Conservation (phyloP, 345 rosid genomes). For the Erucastrum elatum region DNA sequence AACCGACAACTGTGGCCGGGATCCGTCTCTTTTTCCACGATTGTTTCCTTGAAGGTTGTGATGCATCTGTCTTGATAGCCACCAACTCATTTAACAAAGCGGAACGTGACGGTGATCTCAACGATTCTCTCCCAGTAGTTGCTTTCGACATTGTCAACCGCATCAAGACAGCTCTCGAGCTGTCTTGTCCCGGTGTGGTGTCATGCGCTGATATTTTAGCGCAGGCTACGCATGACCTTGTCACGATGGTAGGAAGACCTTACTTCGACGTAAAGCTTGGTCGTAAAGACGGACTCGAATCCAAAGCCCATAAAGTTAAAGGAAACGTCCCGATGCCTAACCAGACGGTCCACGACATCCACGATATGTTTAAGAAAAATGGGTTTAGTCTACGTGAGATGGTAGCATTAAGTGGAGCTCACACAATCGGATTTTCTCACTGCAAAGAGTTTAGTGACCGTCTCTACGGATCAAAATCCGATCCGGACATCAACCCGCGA, state of each 20-base stretch:
- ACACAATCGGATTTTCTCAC: too few relatives aligned
- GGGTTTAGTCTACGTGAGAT: too few relatives aligned
- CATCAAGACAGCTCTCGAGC: conserved; percentile 54
- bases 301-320: too few relatives aligned
- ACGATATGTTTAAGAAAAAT: too few relatives aligned
- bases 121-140: conserved; percentile 57
- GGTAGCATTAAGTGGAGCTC: too few relatives aligned
- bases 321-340: too few relatives aligned
- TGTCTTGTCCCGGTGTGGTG: conserved; percentile 56
- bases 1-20: conserved; percentile 62
- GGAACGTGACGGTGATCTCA: conserved; percentile 54
- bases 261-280: conserved; percentile 47
- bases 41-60: conserved; percentile 66
- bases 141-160: conserved; percentile 49
- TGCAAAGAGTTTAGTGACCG: too few relatives aligned
- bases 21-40: conserved; percentile 63
- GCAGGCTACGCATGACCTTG: conserved; percentile 54
- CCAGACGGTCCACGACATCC: too few relatives aligned
- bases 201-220: conserved; percentile 66
- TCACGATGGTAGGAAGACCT: conserved; percentile 65
- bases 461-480: too few relatives aligned
- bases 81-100: conserved; percentile 55
- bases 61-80: conserved; percentile 54
- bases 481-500: too few relatives aligned
- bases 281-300: too few relatives aligned